Base-by-base conservation (phyloP, 305 asterid genomes). In the Euphrasia arctica region DNA sequence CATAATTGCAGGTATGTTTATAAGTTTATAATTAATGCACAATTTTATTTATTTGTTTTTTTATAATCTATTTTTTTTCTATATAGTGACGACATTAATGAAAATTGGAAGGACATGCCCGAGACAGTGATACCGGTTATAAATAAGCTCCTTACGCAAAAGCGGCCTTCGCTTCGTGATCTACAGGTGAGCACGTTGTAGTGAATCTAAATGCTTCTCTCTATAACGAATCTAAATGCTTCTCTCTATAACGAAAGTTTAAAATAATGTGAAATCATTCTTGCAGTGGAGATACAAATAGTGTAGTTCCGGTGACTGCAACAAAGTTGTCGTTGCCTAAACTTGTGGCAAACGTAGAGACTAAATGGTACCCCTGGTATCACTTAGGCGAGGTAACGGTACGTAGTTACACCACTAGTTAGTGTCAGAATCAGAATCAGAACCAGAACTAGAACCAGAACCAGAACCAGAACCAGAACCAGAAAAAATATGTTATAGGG, bases 331-430 rank as follows among this genome's bases (percentile, higher is more conserved):
- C 92, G 0, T 9, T 85, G 64, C 4, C 54, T 45, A 85, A 82
- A 61, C 68, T 82, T 0, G 70, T 69, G 0, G n/a, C 72, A 1
- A 22, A 74, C 0, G 71, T 82, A 1, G 70, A 73, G 67, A 82
- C 82, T 14, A 72, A 83, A 10, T 82, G 92, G 87, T 68, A 77
- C 63, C 85, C 86, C 2, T 85, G 92, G 92, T 73, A 80, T 25
- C 27, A 25, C 27, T 25, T 25, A 25, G 27, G 27, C 27, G 27
- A 25, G 27, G 27, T 25, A 25, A 25, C 27, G 27, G 22, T 25
- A 25, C 27, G 27, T 25, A 25, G 27, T 25, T 25, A 25, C 27
- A 25, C 27, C 27, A 25, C 27, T 25, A 25, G 27, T 25, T 25
- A 25, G 27, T 25, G 27, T 25, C 27, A 25, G 1, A 25, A 25